phyloP scores from a whole-genome alignment of 1,139 yeast species.

The Wickerhamomyces sp. region DNA sequence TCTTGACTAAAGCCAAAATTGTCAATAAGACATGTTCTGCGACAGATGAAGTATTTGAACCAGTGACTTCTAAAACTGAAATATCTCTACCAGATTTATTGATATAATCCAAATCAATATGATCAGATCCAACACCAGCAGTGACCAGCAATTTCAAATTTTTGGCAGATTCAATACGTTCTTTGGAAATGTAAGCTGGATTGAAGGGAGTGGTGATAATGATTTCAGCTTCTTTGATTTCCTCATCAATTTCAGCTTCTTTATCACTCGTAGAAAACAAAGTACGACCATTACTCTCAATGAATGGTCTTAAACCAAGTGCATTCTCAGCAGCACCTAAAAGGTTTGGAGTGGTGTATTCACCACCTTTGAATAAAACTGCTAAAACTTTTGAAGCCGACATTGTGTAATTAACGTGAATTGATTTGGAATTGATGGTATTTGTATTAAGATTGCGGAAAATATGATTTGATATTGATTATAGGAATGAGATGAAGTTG shows the following conservation, averaged over 20 bases:
- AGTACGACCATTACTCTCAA: constrained; percentile 64
- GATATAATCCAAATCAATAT: constrained; percentile 70
- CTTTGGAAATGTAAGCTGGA: constrained; percentile 71
- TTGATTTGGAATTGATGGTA: neutral
- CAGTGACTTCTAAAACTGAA: constrained; percentile 76
- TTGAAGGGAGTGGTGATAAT: constrained; percentile 81
- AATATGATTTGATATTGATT: too few relatives aligned
- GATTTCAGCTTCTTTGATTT: constrained; percentile 67
- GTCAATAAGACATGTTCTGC: constrained; percentile 82
- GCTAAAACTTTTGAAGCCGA: constrained; percentile 21
- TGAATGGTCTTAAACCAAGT: constrained; percentile 62
- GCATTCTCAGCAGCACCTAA: constrained; percentile 75
- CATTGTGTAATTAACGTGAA: neutral
- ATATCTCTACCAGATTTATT: constrained; percentile 50
- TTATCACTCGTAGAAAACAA: constrained; percentile 63
- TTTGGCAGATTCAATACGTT: constrained; percentile 65
- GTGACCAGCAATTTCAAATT: constrained; percentile 70
- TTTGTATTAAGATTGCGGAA: neutral
- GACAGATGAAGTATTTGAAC: constrained; percentile 74
- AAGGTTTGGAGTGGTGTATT: constrained; percentile 33
- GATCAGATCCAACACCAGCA: constrained; percentile 86
- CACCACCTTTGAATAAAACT: constrained; percentile 26
- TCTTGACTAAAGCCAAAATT: constrained; percentile 65
- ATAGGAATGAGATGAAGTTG: too few relatives aligned
- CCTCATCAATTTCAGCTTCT: constrained; percentile 61